Evolutionary conservation across 2,329 filamentous ascomycete species (phyloP), one percentile per base, ranked within the genome.

Genomic region (Aspergillus pseudonomiae): DNA sequence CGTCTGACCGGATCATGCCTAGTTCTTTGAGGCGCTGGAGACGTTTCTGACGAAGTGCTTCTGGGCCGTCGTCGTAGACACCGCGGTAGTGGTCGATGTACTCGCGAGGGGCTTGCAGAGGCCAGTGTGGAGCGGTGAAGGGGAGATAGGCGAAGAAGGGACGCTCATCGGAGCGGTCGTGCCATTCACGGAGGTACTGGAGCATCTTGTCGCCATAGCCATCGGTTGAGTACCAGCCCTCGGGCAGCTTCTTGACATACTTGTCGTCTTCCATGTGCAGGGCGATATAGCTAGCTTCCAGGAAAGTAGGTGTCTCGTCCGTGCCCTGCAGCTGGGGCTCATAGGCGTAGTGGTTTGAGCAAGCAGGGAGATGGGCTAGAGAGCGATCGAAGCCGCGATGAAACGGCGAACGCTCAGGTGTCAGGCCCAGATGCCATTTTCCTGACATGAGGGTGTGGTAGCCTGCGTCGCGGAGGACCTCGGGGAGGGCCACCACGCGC

Each of bases 71-170:
- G 55, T 88, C 83, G 68, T 89, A 89, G 0, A 86, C 77, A 21
- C 86, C 86, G 16, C 80, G 80, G 73, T 89, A 89, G 67, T 87
- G 85, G 21, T 81, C 78, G 50, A 85, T 82, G 60, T 84, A 83
- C 63, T 86, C 82, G 57, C 80, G 75, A 0, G 86, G 85, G 0
- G 85, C 85, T 68, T 89, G 87, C 7, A 89, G 75, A 1, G 87
- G 87, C 87, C 87, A 89, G 67, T 89, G 86, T 1, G 86, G 86
- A 0, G 86, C 87, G 0, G 86, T 86, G 71, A 88, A 89, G 1
- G 86, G 85, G 2, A 86, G 77, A 70, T 88, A 88, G 1, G 77
- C 85, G 68, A 88, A 89, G 77, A 89, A 88, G 0, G 86, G 83
- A 19, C 70, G 73, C 28, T 75, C 75, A 36, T 75, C 70, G 3